Conservation (phyloP, 805 yeast genomes). For the Yarrowia porcina region DNA sequence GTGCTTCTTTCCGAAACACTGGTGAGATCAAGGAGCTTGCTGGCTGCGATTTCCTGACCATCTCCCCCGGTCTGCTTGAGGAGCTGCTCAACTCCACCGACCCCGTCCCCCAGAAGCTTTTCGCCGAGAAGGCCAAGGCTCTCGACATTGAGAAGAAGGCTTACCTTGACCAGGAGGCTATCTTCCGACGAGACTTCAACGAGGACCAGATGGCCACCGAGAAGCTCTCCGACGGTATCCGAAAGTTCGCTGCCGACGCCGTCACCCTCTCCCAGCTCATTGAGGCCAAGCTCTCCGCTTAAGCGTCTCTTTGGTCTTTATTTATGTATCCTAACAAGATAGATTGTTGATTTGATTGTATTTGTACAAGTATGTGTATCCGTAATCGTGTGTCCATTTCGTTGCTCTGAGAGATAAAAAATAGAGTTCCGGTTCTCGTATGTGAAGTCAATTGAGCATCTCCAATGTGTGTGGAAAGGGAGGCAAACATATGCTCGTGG, state of each 20-base stretch:
- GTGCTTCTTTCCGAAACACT: slow-evolving; percentile 97
- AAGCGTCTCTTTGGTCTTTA: slow-evolving; percentile 4
- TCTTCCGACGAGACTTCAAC: slow-evolving; percentile 85
- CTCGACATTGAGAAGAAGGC: slow-evolving; percentile 65
- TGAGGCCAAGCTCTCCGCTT: slow-evolving; percentile 28
- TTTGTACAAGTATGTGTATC: too few species aligned
- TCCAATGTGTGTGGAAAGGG: background rate
- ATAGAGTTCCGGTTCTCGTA: background rate
- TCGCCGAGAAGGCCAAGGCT: slow-evolving; percentile 58
- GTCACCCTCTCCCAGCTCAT: slow-evolving; percentile 56
- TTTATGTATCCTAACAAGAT: slow-evolving; percentile 23
- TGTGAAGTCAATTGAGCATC: background rate
- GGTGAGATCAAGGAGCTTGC: slow-evolving; percentile 96
- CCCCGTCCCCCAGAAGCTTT: slow-evolving; percentile 76
- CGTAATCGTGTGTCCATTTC: background rate
- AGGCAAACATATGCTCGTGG: too few species aligned
- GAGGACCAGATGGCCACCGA: slow-evolving; percentile 99
- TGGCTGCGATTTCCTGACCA: slow-evolving; percentile 94
- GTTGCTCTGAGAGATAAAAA: background rate
- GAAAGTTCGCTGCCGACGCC: slow-evolving; percentile 93
- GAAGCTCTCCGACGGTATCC: slow-evolving; percentile 96
- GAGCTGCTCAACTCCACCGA: slow-evolving; percentile 75
- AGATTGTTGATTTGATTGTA: background rate
- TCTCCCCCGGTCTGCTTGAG: slow-evolving; percentile 89
- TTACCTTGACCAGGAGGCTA: slow-evolving; percentile 78